Evolutionary conservation across 2,329 filamentous ascomycete genomes (phyloP).

Genomic region (Penicillium occitanis): DNA sequence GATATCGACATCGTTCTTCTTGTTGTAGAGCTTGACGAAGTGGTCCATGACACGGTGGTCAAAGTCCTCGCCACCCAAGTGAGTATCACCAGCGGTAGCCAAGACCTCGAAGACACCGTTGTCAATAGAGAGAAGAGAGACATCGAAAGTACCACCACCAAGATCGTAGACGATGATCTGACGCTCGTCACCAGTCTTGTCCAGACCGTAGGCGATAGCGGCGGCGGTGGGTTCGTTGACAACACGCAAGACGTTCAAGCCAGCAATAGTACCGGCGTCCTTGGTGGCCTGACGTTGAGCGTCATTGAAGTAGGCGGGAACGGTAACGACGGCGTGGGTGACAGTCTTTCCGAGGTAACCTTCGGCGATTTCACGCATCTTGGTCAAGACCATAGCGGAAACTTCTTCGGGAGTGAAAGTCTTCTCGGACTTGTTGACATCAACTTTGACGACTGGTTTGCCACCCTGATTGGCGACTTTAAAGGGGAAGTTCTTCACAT

Average conservation of each 20-base stretch:
- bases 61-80: conserved; percentile 98
- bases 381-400: conserved; percentile 65
- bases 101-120: conserved; percentile 92
- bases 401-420: conserved; percentile 67
- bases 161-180: conserved; percentile 94
- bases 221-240: conserved; percentile 96
- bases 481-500: conserved; percentile 99
- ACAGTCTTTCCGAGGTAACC: conserved; percentile 61
- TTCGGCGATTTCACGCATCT: conserved; percentile 68
- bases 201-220: conserved; percentile 89
- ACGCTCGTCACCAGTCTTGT: conserved; percentile 79
- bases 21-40: conserved; percentile 98
- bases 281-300: conserved; percentile 96
- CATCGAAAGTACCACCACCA: conserved; percentile 92
- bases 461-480: conserved; percentile 85
- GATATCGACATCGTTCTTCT: conserved; percentile 91
- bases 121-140: conserved; percentile 87
- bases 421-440: conserved; percentile 59
- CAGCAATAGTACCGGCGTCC: conserved; percentile 88
- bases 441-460: conserved; percentile 78
- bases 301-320: conserved; percentile 98
- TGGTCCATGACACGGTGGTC: conserved; percentile 96
- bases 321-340: conserved; percentile 75
- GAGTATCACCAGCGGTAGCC: conserved; percentile 93
- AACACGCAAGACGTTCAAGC: conserved; percentile 91